Evolutionary conservation across 2,329 filamentous ascomycete genomes (phyloP).

Genomic region (Didymella keratinophila): DNA sequence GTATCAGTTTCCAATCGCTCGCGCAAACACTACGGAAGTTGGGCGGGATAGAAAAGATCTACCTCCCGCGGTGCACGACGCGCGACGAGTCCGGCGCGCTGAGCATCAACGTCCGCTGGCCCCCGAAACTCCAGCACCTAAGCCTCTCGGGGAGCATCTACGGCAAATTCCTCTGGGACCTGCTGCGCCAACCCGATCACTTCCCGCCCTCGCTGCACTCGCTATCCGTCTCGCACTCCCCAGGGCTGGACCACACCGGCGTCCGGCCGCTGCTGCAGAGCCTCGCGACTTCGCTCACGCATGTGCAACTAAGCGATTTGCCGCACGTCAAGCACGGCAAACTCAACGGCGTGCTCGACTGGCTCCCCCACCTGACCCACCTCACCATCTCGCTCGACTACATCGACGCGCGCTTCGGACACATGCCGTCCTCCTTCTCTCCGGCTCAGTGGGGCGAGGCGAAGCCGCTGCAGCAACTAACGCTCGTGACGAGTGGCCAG

Average conservation of each 20-base stretch:
- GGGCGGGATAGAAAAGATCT: slow-evolving; percentile 54
- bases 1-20: slow-evolving; percentile 58
- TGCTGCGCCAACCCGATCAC: slow-evolving; percentile 42
- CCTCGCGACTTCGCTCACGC: slow-evolving; percentile 43
- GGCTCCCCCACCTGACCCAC: slow-evolving; percentile 50
- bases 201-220: slow-evolving; percentile 42
- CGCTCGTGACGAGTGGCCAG: slow-evolving; percentile 52
- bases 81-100: slow-evolving; percentile 35
- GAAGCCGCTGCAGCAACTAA: slow-evolving; percentile 49
- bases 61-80: slow-evolving; percentile 54
- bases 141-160: slow-evolving; percentile 55
- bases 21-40: slow-evolving; percentile 61
- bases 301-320: slow-evolving; percentile 52
- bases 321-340: slow-evolving; percentile 50
- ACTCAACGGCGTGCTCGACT: slow-evolving; percentile 52
- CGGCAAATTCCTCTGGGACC: slow-evolving; percentile 52
- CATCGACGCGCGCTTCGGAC: slow-evolving; percentile 53
- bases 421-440: slow-evolving; percentile 29
- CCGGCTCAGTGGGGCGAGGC: slow-evolving; percentile 28
- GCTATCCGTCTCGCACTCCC: slow-evolving; percentile 54
- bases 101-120: slow-evolving; percentile 51
- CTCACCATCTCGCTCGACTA: slow-evolving; percentile 58
- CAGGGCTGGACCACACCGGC: slow-evolving; percentile 47
- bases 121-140: slow-evolving; percentile 53
- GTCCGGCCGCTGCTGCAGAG: slow-evolving; percentile 51